Base-by-base conservation (phyloP, 1,284 basidiomycete genomes). In the Cutaneotrichosporon dermatis region DNA sequence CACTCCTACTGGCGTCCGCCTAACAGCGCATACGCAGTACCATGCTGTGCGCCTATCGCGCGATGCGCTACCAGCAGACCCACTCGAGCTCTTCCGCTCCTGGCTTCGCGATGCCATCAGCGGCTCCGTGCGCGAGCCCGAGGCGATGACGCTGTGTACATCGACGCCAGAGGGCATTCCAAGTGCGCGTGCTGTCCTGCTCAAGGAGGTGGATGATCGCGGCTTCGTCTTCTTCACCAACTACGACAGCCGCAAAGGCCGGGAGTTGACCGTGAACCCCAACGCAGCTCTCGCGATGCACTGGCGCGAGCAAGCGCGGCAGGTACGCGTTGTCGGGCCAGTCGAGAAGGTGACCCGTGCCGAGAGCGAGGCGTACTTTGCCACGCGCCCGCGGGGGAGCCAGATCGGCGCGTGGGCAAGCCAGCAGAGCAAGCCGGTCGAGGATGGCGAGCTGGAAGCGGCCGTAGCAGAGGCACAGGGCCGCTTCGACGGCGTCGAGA, bases 201-300 rank as follows among this genome's bases (percentile, higher is more conserved):
- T 98, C 71, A 98, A 97, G 77, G 85, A 92, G 69, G 85, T 91
- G 69, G 90, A 95, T 79, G 72, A 82, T 33, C 83, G 81, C 53
- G 93, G 94, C 41, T 97, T 99, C 79, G 84, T 95, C 57, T 97
- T 98, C 80, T 99, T 85, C 82, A 95, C 93, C 40, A 99, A 99
- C 80, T 99, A 99, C 81, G 83, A 84, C 41, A 95, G 92, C 15
- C 85, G 94, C 64, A 99, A 99, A 79, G 91, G 89, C 2, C 74
- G 79, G 40, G 96, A 98, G 76, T 81, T 99, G 48, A 64, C 76
- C 2, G 82, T 79, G 44, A 94, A 92, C 71, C 88, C 89, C 0
- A 82, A 87, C 69, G 92, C 89, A 0, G 85, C 90, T 1, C 80
- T 95, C 33, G 86, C 87, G 6, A 90, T 97, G 71, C 97, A 95